Base-by-base conservation (phyloP, 1,139 yeast species). In the Pichia norvegensis region DNA sequence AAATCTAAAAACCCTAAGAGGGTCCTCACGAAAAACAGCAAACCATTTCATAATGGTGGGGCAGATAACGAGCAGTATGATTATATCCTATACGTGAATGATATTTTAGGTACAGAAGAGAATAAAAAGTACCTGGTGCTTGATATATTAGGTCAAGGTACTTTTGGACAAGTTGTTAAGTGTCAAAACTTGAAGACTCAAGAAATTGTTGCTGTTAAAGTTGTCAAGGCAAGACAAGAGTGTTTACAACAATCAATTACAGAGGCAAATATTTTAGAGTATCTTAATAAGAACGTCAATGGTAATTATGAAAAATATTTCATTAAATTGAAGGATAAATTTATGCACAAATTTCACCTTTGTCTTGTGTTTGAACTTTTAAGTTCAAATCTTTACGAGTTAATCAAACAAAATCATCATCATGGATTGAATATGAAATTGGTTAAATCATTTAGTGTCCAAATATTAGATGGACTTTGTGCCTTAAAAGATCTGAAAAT, bases 121-220 rank as follows among this genome's bases (percentile, higher is more conserved):
- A 90, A 88, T 46, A 72, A 92, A 47, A 82, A 86, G 60, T 90
- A 90, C 61, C 73, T 92, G 58, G 97, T 94, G 4, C 68, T 92
- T 52, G 97, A 92, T 64, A 74, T 92, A 22, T 67, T 94, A 40
- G 99, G 99, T 0, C 92, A 90, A 54, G 99, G 99, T 4, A 90
- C 98, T 0, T 92, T 94, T 72, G 98, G 98, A 5, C 99, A 92
- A 65, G 99, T 94, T 45, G 97, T 90, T 31, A 92, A 92, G 66
- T 92, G 97, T 66, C 98, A 92, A 65, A 88, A 92, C 63, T 71
- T 92, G 64, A 70, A 79, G 42, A 88, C 94, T 41, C 94, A 87
- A 60, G 90, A 87, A 50, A 79, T 92, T 23, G 87, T 90, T 40
- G 98, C 98, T 0, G 95, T 94, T 38, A 92, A 92, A 64, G 95